Evolutionary conservation across 148 eudicot species (phyloP).

Genomic region (Rhododendron ferrugineum): DNA sequence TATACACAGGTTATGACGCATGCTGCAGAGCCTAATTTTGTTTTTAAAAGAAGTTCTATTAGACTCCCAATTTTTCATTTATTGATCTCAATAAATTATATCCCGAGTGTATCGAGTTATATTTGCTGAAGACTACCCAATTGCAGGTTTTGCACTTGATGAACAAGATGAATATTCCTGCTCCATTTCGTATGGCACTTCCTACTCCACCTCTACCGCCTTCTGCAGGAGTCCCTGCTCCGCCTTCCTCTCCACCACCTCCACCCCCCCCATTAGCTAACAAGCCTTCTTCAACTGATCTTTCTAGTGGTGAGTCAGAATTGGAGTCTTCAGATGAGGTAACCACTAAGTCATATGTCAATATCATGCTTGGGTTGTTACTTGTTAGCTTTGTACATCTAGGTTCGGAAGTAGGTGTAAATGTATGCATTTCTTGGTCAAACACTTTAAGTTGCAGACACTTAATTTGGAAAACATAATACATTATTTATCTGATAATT

Average conservation of each 20-base stretch:
- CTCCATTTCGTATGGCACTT: conserved; percentile 90
- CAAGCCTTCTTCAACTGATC: conserved; percentile 37
- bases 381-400: background rate
- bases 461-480: background rate
- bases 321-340: conserved; percentile 97
- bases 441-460: background rate
- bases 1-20: conserved; percentile 62
- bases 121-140: background rate
- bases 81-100: background rate
- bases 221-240: conserved; percentile 52
- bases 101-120: background rate
- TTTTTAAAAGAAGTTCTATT: background rate
- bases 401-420: background rate
- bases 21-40: background rate
- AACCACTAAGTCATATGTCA: conserved; percentile 6
- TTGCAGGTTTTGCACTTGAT: conserved; percentile 85
- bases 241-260: conserved; percentile 49
- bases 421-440: background rate
- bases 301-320: conserved; percentile 86
- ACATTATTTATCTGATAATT: background rate
- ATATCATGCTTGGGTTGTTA: background rate
- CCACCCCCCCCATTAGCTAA: conserved; percentile 32
- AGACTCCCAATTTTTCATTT: background rate
- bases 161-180: conserved; percentile 99
- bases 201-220: conserved; percentile 92